Evolutionary conservation across 2,329 filamentous ascomycete genomes (phyloP).

Genomic region (Metarhizium brunneum): DNA sequence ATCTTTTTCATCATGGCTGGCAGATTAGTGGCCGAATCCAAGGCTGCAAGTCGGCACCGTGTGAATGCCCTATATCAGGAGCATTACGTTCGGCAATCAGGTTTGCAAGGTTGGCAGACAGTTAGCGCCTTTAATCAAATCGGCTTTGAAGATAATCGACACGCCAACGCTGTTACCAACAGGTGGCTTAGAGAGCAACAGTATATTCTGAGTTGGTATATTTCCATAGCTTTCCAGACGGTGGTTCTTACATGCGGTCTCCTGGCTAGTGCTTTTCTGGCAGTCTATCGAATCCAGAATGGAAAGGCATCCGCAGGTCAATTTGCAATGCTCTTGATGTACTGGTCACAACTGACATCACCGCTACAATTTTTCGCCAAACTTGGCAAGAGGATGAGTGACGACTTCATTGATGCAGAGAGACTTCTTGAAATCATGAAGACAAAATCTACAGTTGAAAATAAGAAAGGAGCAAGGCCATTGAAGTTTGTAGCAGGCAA

Average conservation of each 20-base stretch:
- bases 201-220: slow-evolving; percentile 33
- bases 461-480: slow-evolving; percentile 38
- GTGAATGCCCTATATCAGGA: slow-evolving; percentile 46
- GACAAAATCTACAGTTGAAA: slow-evolving; percentile 45
- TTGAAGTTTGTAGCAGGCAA: slow-evolving; percentile 42
- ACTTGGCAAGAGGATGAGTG: slow-evolving; percentile 45
- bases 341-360: slow-evolving; percentile 64
- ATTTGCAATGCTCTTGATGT: slow-evolving; percentile 63
- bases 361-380: slow-evolving; percentile 61
- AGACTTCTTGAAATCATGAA: slow-evolving; percentile 49
- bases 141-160: slow-evolving; percentile 44
- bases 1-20: slow-evolving; percentile 47
- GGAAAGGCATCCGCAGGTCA: slow-evolving; percentile 52
- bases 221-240: slow-evolving; percentile 47
- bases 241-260: slow-evolving; percentile 61
- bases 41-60: slow-evolving; percentile 38
- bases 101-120: slow-evolving; percentile 50
- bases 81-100: slow-evolving; percentile 44
- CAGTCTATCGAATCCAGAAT: slow-evolving; percentile 57
- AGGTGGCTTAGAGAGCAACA: slow-evolving; percentile 29
- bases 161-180: slow-evolving; percentile 38
- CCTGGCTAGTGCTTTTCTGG: slow-evolving; percentile 51
- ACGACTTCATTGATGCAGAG: slow-evolving; percentile 49
- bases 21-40: slow-evolving; percentile 40
- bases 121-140: slow-evolving; percentile 52